Conservation (phyloP, 805 yeast species). For the Clavispora phyllophila region DNA sequence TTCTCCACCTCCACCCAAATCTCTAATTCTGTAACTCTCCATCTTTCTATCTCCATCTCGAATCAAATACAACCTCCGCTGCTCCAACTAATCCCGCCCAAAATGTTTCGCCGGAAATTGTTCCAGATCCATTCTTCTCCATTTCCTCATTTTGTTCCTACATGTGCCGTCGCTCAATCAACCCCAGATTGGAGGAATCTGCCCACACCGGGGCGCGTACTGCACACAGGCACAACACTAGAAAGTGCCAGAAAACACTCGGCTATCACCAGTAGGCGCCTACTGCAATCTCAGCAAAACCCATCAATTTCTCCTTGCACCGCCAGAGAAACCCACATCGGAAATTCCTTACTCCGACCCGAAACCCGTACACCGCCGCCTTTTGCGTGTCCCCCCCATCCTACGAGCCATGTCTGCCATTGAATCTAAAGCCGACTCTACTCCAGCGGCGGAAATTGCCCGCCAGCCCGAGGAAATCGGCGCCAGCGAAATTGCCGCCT, state of each 20-base stretch:
- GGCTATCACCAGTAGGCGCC: background rate
- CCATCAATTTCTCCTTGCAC: background rate
- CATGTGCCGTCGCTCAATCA: background rate
- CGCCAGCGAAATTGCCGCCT: no score
- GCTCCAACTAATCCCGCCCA: no score
- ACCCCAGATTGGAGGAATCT: background rate
- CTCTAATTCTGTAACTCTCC: no score
- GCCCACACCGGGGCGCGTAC: background rate
- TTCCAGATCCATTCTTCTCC: no score
- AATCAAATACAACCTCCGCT: no score
- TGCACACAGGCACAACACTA: background rate
- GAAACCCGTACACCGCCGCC: background rate
- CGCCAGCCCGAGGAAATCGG: background rate
- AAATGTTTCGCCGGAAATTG: no score
- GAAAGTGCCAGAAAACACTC: background rate
- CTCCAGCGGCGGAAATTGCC: background rate
- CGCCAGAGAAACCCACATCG: background rate
- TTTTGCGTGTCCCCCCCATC: background rate
- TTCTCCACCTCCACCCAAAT: no score
- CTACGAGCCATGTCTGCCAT: conserved; percentile 1
- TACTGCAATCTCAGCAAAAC: background rate
- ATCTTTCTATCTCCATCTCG: no score
- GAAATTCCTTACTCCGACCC: no score
- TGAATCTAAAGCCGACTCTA: background rate
- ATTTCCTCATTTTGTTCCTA: no score